Evolutionary conservation across 306 rosid genomes (phyloP).

Genomic region (Corylus americana): DNA sequence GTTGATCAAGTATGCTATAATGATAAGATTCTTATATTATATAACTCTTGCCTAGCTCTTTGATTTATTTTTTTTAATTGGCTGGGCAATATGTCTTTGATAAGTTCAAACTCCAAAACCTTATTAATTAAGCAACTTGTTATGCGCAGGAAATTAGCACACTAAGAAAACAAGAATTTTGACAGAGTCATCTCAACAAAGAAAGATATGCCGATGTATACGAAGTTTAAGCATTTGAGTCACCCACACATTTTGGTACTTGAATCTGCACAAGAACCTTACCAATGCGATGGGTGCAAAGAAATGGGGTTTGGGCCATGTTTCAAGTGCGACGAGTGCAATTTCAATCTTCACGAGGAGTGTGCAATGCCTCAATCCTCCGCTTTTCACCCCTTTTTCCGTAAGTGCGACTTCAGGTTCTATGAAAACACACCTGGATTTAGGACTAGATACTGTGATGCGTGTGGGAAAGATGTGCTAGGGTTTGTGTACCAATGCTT

Average conservation of each 20-base stretch:
- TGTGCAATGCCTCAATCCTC: conserved; percentile 20
- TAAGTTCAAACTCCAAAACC: too few relatives aligned
- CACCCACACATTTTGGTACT: conserved; percentile 30
- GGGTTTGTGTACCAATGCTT: conserved; percentile 47
- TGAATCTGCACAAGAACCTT: conserved; percentile 32
- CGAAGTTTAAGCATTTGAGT: conserved; percentile 25
- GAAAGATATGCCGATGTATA: not conserved
- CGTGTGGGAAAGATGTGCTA: conserved; percentile 46
- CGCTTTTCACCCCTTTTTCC: conserved; percentile 28
- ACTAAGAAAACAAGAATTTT: not conserved
- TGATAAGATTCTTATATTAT: too few relatives aligned
- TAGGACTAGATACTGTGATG: conserved; percentile 31
- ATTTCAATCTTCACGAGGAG: conserved; percentile 40
- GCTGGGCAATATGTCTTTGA: too few relatives aligned
- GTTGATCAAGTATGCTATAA: too few relatives aligned
- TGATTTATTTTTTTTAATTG: too few relatives aligned
- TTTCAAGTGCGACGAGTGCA: conserved; percentile 35
- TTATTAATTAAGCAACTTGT: too few relatives aligned
- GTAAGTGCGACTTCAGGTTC: conserved; percentile 19
- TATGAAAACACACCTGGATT: not conserved
- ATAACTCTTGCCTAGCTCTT: too few relatives aligned
- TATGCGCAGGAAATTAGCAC: too few relatives aligned
- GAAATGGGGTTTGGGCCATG: conserved; percentile 41
- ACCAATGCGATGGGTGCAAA: conserved; percentile 42
- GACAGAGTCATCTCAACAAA: not conserved